Percentiles rank a stretch among this genome's conserved stretches.
phyloP scores from a whole-genome alignment of 345 rosid genomes.

The Carallia pectinifolia region DNA sequence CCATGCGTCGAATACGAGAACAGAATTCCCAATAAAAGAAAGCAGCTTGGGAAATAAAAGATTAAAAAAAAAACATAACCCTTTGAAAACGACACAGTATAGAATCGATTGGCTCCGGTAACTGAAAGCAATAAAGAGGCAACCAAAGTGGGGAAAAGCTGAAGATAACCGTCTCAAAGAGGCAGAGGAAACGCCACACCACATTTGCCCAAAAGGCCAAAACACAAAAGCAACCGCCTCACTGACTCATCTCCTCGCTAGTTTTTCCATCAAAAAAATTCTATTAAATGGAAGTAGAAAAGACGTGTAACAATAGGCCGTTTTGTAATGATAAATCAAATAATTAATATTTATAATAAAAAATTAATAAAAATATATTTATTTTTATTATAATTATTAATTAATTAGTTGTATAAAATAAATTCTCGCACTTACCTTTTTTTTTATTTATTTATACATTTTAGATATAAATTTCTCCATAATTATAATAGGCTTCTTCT shows the following conservation, averaged over 20 bases:
- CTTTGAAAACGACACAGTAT: neutral
- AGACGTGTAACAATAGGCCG: too few relatives aligned
- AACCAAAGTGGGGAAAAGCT: neutral
- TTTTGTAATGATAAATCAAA: too few relatives aligned
- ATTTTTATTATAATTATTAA: too few relatives aligned
- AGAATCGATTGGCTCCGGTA: neutral
- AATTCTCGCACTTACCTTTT: too few relatives aligned
- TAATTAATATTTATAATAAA: too few relatives aligned
- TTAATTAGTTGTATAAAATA: too few relatives aligned
- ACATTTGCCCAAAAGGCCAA: neutral
- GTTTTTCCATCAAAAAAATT: neutral
- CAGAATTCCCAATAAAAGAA: neutral
- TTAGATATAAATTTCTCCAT: too few relatives aligned
- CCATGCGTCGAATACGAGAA: neutral
- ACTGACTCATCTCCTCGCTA: neutral
- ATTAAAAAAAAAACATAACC: too few relatives aligned
- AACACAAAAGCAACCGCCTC: neutral
- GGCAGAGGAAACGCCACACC: neutral
- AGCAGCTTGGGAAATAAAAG: neutral
- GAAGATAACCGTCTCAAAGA: neutral
- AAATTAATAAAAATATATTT: too few relatives aligned
- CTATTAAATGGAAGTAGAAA: too few relatives aligned
- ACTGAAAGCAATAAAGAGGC: neutral
- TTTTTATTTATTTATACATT: too few relatives aligned
- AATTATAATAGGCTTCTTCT: too few relatives aligned